phyloP scores from a whole-genome alignment of 1,284 basidiomycete species.

The Ceratobasidium sp. region DNA sequence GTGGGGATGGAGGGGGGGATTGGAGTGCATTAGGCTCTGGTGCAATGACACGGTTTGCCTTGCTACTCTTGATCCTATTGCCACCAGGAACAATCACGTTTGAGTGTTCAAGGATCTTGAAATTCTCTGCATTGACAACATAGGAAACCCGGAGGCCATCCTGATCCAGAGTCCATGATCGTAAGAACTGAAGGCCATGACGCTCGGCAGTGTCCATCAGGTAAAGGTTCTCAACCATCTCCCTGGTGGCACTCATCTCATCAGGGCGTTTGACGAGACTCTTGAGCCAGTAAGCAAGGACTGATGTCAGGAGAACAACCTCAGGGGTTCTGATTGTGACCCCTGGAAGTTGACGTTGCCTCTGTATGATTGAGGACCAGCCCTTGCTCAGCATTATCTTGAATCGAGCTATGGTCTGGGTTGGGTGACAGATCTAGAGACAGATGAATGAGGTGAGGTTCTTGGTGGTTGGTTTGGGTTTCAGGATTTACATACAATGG shows the following conservation, averaged over 20 bases:
- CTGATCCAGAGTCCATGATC: not conserved
- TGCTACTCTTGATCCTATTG: too few relatives aligned
- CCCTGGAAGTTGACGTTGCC: not conserved
- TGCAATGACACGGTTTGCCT: too few relatives aligned
- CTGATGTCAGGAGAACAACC: not conserved
- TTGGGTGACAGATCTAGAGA: conserved; percentile 4
- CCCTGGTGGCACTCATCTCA: conserved; percentile 2
- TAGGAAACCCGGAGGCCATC: conserved; percentile 1
- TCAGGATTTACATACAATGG: conserved; percentile 7
- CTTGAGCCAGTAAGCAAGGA: not conserved
- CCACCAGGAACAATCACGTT: too few relatives aligned
- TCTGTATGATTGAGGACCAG: not conserved
- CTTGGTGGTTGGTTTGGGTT: too few relatives aligned
- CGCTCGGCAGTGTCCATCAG: not conserved
- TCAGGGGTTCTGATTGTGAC: not conserved
- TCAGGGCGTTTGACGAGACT: conserved; percentile 1
- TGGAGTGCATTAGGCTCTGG: too few relatives aligned
- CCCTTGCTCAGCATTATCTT: not conserved
- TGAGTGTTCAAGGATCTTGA: not conserved
- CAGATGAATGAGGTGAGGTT: too few relatives aligned
- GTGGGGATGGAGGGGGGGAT: too few relatives aligned
- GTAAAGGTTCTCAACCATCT: not conserved
- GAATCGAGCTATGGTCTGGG: not conserved
- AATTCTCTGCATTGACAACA: not conserved
- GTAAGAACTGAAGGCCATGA: not conserved